Percentiles rank a stretch among this genome's conserved stretches.
Conservation (phyloP, 345 rosid genomes). For the Gossypioides kirkii region DNA sequence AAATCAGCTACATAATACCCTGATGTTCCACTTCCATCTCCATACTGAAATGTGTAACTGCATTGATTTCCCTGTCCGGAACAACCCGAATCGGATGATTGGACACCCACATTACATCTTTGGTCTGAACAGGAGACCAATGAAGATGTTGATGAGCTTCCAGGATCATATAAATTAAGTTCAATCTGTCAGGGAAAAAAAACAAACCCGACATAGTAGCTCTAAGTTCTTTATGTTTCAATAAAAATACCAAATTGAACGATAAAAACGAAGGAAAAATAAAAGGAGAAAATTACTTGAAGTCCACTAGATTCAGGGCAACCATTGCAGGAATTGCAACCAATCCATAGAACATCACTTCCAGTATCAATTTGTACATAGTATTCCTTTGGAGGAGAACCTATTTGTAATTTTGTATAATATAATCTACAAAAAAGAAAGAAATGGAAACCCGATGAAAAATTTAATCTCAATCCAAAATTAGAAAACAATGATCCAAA, state of each 20-base stretch:
- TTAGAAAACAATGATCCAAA: background rate
- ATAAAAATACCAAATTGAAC: background rate
- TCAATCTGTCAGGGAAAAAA: constrained; percentile 51
- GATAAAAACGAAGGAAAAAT: background rate
- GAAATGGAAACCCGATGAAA: background rate
- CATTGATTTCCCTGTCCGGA: constrained; percentile 58
- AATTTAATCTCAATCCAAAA: background rate
- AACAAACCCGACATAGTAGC: background rate
- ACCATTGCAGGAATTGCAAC: constrained; percentile 79
- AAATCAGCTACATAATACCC: constrained; percentile 83
- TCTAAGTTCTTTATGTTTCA: constrained; percentile 4
- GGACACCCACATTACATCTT: constrained; percentile 55
- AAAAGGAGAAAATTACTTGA: constrained; percentile 38
- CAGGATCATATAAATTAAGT: constrained; percentile 70
- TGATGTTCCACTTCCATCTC: constrained; percentile 90
- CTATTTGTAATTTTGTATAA: constrained; percentile 72
- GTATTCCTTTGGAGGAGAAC: constrained; percentile 83
- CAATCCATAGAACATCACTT: constrained; percentile 96
- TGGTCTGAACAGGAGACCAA: constrained; percentile 66
- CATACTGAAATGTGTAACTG: constrained; percentile 77
- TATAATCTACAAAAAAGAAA: constrained; percentile 51
- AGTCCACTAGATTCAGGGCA: constrained; percentile 85
- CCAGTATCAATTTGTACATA: constrained; percentile 95
- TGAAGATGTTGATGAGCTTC: constrained; percentile 67
- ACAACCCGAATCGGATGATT: constrained; percentile 72